A percentile compares a stretch with the other conserved stretches of the same genome.
Conservation (phyloP, 73 alveolate genomes). For the Paramecium sonneborni region DNA sequence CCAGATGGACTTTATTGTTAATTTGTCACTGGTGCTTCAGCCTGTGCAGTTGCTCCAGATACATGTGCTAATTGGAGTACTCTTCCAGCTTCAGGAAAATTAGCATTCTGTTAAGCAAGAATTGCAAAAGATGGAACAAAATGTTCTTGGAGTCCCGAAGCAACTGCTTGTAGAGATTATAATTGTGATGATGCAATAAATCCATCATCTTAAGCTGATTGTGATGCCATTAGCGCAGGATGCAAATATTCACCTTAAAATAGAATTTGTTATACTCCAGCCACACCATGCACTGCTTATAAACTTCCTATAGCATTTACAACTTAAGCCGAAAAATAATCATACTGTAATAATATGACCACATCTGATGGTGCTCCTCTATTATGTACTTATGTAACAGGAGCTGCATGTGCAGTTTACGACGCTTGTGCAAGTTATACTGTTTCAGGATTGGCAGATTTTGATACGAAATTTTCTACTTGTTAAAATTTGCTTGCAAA, state of each 20-base stretch:
- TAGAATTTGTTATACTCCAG: not conserved
- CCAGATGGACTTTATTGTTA: not conserved
- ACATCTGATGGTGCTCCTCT: not conserved
- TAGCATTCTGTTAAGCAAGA: not conserved
- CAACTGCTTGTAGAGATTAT: not conserved
- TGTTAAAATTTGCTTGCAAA: not conserved
- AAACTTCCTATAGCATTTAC: too few relatives aligned
- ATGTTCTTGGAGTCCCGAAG: not conserved
- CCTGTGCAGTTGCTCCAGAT: not conserved
- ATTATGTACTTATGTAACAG: not conserved
- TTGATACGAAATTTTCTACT: not conserved
- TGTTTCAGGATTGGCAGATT: not conserved
- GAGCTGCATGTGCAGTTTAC: not conserved
- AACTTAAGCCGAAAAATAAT: not conserved
- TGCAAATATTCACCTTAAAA: too few relatives aligned
- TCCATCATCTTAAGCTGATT: not conserved
- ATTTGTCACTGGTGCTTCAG: not conserved
- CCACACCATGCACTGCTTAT: not conserved
- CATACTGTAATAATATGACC: not conserved
- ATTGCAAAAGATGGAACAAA: not conserved
- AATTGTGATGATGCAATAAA: not conserved
- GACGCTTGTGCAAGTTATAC: not conserved
- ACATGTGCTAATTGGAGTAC: not conserved
- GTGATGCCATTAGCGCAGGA: not conserved
- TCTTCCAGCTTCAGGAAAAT: not conserved